phyloP scores from a whole-genome alignment of 352 stramenopile genomes.

The Phytopythium litorale region DNA sequence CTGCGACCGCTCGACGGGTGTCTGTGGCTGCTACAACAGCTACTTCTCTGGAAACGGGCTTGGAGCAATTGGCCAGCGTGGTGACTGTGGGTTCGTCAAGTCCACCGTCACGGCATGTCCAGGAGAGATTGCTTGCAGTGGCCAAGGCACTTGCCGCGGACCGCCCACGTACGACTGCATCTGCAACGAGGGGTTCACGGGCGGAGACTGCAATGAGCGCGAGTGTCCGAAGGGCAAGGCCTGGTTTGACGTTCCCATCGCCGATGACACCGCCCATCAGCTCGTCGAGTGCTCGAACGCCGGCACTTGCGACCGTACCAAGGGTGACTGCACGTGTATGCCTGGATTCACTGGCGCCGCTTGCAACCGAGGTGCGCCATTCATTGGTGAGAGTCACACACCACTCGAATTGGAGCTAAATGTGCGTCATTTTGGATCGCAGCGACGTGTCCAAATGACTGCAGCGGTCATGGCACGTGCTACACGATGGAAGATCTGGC shows the following conservation, averaged over 20 bases:
- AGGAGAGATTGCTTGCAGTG: constrained; percentile 69
- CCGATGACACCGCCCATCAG: constrained; percentile 44
- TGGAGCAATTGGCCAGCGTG: constrained; percentile 75
- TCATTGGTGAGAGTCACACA: neutral
- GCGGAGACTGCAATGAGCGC: constrained; percentile 67
- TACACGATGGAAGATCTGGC: constrained; percentile 77
- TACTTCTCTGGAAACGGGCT: constrained; percentile 85
- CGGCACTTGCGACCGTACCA: constrained; percentile 60
- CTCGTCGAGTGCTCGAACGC: constrained; percentile 72
- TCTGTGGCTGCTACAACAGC: constrained; percentile 83
- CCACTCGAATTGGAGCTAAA: neutral
- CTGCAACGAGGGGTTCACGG: constrained; percentile 72
- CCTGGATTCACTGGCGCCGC: constrained; percentile 60
- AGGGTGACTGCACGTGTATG: constrained; percentile 65
- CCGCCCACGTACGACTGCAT: constrained; percentile 76
- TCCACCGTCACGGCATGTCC: constrained; percentile 60
- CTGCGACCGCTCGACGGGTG: constrained; percentile 68
- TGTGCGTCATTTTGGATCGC: neutral
- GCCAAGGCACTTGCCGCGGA: constrained; percentile 63
- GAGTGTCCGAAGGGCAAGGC: constrained; percentile 61
- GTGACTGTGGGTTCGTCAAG: constrained; percentile 89
- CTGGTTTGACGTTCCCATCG: constrained; percentile 61
- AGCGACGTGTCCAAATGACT: constrained; percentile 68
- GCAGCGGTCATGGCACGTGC: constrained; percentile 80
- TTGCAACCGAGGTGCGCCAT: constrained; percentile 56